Evolutionary conservation across 2,329 filamentous ascomycete genomes (phyloP).

Genomic region (Penicillium polonicum): DNA sequence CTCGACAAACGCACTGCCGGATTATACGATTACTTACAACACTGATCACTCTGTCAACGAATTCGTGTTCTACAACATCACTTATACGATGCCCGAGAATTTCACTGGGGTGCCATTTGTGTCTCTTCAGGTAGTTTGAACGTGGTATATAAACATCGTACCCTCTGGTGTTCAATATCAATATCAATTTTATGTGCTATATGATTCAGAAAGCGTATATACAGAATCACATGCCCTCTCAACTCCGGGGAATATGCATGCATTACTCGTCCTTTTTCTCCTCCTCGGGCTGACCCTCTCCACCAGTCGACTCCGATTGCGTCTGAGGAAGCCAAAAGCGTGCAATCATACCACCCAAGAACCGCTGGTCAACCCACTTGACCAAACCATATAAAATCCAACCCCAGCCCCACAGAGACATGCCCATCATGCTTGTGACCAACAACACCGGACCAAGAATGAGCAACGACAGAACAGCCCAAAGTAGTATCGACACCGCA

Average conservation of each 20-base stretch:
- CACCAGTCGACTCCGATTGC: slow-evolving; percentile 1
- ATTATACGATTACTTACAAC: slow-evolving; percentile 17
- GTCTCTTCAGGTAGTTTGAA: slow-evolving; percentile 9
- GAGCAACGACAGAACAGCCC: slow-evolving; percentile 32
- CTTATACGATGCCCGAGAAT: slow-evolving; percentile 16
- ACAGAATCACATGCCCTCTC: neutral
- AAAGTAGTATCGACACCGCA: slow-evolving; percentile 32
- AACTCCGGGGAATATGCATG: neutral
- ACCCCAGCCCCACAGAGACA: slow-evolving; percentile 33
- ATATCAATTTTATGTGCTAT: neutral
- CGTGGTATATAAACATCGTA: neutral
- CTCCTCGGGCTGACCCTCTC: neutral
- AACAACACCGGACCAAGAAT: slow-evolving; percentile 33
- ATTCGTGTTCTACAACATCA: slow-evolving; percentile 20
- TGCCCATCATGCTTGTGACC: slow-evolving; percentile 31
- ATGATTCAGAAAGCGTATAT: neutral
- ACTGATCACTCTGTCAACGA: slow-evolving; percentile 19
- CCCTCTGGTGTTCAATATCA: neutral
- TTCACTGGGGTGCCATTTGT: slow-evolving; percentile 14
- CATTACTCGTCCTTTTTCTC: neutral
- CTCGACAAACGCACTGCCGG: slow-evolving; percentile 10
- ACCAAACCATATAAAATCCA: slow-evolving; percentile 31
- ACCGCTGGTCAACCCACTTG: slow-evolving; percentile 26
- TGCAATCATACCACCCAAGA: slow-evolving; percentile 27
- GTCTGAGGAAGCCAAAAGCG: slow-evolving; percentile 23